Evolutionary conservation across 768 basidiomycete genomes (phyloP).

Genomic region (Boletus sp.): DNA sequence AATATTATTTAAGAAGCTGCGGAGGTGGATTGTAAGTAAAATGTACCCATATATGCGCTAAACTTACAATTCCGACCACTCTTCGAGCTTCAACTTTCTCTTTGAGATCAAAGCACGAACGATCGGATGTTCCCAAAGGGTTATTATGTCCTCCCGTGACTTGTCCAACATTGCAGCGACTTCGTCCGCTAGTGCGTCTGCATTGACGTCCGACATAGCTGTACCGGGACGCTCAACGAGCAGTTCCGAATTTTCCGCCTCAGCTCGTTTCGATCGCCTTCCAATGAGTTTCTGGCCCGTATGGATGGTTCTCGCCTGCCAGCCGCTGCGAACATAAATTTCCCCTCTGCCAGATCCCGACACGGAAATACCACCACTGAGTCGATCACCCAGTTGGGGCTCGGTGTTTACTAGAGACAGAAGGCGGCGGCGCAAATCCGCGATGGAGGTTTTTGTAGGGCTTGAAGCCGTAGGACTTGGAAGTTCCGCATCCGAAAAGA

Average conservation of each 20-base stretch:
- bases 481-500: conserved; percentile 10
- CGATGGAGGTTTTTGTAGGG: conserved; percentile 37
- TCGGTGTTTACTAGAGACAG: conserved; percentile 62
- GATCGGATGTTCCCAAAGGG: conserved; percentile 70
- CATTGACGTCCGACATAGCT: conserved; percentile 32
- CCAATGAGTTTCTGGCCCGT: conserved; percentile 40
- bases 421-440: conserved; percentile 57
- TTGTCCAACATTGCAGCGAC: conserved; percentile 58
- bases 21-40: conserved; percentile 2
- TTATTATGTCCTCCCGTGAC: conserved; percentile 61
- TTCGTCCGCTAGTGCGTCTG: conserved; percentile 59
- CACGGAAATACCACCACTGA: conserved; percentile 71
- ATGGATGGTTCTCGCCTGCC: conserved; percentile 71
- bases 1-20: conserved; percentile 75
- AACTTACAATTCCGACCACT: conserved; percentile 87
- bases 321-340: conserved; percentile 76
- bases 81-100: conserved; percentile 74
- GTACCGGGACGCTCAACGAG: conserved; percentile 28
- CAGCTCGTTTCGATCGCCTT: conserved; percentile 27
- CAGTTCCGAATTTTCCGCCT: conserved; percentile 27
- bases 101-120: conserved; percentile 68
- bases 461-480: conserved; percentile 14
- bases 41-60: conserved; percentile 23
- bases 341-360: conserved; percentile 75
- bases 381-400: conserved; percentile 60